A percentile compares a stretch with the other conserved stretches of the same genome.
Evolutionary conservation across 139 green algal species (phyloP).

Genomic region (Picochlorum sp.): DNA sequence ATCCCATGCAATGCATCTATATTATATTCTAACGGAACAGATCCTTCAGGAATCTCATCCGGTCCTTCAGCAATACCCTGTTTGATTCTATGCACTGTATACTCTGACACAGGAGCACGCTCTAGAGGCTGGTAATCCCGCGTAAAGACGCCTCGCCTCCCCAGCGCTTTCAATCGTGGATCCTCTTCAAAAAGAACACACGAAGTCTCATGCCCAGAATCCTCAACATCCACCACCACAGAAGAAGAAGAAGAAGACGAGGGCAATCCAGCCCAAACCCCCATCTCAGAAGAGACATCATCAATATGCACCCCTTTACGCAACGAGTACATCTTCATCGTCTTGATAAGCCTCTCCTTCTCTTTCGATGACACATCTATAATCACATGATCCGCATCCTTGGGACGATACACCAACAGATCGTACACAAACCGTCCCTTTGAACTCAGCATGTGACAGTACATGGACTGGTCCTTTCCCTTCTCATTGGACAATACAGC

Average conservation of each 20-base stretch:
- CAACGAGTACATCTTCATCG: conserved; percentile 61
- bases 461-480: conserved; percentile 29
- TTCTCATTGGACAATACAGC: conserved; percentile 17
- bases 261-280: conserved; percentile 31
- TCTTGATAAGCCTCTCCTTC: conserved; percentile 22
- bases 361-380: conserved; percentile 44
- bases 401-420: conserved; percentile 42
- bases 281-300: conserved; percentile 40
- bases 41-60: conserved; percentile 70
- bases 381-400: conserved; percentile 29
- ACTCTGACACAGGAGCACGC: not conserved
- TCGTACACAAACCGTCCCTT: conserved; percentile 72
- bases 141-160: conserved; percentile 18
- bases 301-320: conserved; percentile 53
- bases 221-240: too few species aligned
- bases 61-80: conserved; percentile 79
- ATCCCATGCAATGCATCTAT: conserved; percentile 82
- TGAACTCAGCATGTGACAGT: conserved; percentile 56
- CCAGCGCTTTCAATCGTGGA: conserved; percentile 52
- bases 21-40: conserved; percentile 89
- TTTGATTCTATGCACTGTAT: conserved; percentile 33
- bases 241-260: too few species aligned
- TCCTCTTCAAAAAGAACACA: conserved; percentile 45
- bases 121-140: not conserved
- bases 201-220: not conserved